Base-by-base conservation (phyloP, 306 rosid genomes). In the Dalbergia cultrata region DNA sequence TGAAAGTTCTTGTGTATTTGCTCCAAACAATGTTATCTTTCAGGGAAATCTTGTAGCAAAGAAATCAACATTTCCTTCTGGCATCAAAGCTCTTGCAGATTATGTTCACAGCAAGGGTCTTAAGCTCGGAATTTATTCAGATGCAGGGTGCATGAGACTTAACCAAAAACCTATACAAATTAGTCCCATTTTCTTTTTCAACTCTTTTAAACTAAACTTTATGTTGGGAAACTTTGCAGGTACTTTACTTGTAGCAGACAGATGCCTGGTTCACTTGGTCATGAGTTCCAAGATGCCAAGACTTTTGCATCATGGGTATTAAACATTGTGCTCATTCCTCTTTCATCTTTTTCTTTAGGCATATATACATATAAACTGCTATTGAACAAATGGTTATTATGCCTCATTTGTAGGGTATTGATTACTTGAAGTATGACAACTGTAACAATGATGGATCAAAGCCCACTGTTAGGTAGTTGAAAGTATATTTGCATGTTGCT, bases 371-470 rank as follows among this genome's bases (percentile, higher is more conserved):
- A 47, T 45, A 7, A 73, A 70, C 9, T 18, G n/a, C 19, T 35
- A 41, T 21, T 62, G 60, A 60, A 43, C 39, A 34, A 59, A 18
- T 56, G 44, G 11, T 59, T 35, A 13, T 13, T 60, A 68, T 72
- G 41, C 50, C 70, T 76, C 73, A 52, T 87, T 67, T 26, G 72
- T 87, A 95, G 99, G 99, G 96, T 73, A 89, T 95, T 79, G 99
- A 93, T 85, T 95, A 95, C 84, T 89, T 95, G 98, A 95, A 95
- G 93, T 93, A 95, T 83, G 98, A 95, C 78, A 95, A 95, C 56
- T 95, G 98, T 81, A 16, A 83, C 71, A 90, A 87, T 81, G 99
- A 70, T 75, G 95, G 80, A 73, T 73, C 89, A 69, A 95, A 82
- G 67, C 99, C 99, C 34, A 90, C 97, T 18, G 81, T 41, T 1